Evolutionary conservation across 495 filamentous ascomycete species (phyloP), one percentile per base, ranked within the genome.

Genomic region (Cercophora newfieldiana): DNA sequence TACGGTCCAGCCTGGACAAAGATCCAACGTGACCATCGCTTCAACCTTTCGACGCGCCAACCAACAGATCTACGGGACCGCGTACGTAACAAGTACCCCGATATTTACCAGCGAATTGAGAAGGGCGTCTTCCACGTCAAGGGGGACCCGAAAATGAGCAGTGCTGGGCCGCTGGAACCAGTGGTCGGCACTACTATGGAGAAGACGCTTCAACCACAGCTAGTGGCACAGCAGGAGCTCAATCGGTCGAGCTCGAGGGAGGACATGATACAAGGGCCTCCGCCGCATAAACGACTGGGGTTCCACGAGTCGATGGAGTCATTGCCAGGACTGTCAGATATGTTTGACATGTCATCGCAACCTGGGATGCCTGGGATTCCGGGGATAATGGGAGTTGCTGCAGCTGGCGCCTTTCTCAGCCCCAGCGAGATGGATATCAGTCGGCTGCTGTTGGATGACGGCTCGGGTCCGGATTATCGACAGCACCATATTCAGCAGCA

Each of bases 31-130:
- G 92, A 96, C 69, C 77, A 83, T 12, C 80, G 82, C 18, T 84
- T 94, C 56, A 83, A 88, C 21, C 79, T 97, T 12, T 76, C 81
- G 8, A 86, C 81, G 69, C 85, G 93, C 63, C 85, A 87, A 44
- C 86, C 91, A 2, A 93, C 91, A 5, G 92, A 97, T 71, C 78
- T 97, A 14, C 82, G 93, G 56, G 93, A 97, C 75, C 83, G 92
- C 7, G 89, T 96, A 60, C 84, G 93, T 21, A 93, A 90, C 65
- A 90, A 89, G 60, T 93, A 89, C 67, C 91, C 92, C 7, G 86
- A 90, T 44, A 77, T 80, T 50, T 84, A 81, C 66, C 69, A 73
- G 21, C 64, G 71, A 55, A 81, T 82, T 26, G 85, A 88, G 55
- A 95, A 91, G 71, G 83, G 82, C 19, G 72, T 74, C 18, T 72